Conservation (phyloP, 78 protist species). For the Acrasis kona region DNA sequence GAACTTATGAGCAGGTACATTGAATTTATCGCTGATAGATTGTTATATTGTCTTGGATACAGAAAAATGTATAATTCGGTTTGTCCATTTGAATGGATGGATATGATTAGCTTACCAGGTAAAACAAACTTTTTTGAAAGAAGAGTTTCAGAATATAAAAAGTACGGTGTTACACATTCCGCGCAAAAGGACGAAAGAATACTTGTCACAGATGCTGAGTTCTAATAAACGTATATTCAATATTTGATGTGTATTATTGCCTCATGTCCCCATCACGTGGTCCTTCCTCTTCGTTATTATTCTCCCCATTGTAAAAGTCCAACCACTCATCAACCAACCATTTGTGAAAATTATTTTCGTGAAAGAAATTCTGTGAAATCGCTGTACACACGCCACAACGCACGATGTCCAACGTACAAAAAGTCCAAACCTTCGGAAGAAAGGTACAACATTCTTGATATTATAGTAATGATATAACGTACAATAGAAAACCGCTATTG, state of each 20-base stretch:
- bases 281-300: too few relatives aligned
- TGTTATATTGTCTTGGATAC: constrained; percentile 74
- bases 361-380: too few relatives aligned
- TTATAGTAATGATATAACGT: background rate
- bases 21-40: constrained; percentile 93
- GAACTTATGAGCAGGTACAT: constrained; percentile 89
- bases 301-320: too few relatives aligned
- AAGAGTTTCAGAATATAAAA: constrained; percentile 93
- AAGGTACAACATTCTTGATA: background rate
- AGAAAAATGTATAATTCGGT: constrained; percentile 51
- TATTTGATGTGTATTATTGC: too few relatives aligned
- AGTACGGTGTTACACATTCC: constrained; percentile 64
- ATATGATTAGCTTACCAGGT: constrained; percentile 88
- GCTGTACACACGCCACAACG: too few relatives aligned
- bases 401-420: too few relatives aligned
- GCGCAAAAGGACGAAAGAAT: background rate
- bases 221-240: too few relatives aligned
- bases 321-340: too few relatives aligned
- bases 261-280: too few relatives aligned
- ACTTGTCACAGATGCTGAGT: constrained; percentile 10
- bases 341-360: too few relatives aligned
- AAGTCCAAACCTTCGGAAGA: background rate
- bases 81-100: constrained; percentile 98
- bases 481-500: constrained; percentile 96
- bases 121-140: constrained; percentile 97